Base-by-base conservation (phyloP, 2,329 filamentous ascomycete genomes). In the Amauroascus verrucosus region DNA sequence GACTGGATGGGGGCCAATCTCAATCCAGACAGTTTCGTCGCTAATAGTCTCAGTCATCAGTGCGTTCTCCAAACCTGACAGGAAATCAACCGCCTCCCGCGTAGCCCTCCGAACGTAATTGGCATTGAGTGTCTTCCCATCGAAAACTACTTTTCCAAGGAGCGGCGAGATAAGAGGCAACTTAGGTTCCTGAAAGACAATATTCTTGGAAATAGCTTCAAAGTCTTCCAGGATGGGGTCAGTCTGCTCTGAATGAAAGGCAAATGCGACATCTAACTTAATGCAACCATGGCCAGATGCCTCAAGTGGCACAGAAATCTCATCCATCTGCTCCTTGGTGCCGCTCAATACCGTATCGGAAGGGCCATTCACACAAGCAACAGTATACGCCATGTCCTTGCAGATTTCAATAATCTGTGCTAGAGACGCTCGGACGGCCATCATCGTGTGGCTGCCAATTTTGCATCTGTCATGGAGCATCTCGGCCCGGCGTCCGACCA, bases 321-420 rank as follows among this genome's bases (percentile, higher is more conserved):
- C 71, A 55, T 79, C 73, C 51, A 86, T 79, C 56, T 83, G 75
- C 37, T 81, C 73, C 47, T 79, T 76, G 52, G 76, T 77, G 14
- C 79, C 70, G 57, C 79, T 80, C n/a, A 93, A 73, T 1, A 93
- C 88, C 8, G 83, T 89, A 64, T 88, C 85, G 48, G 80, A 75
- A 0, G 83, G 82, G 0, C 84, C 81, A 60, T 94, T 94, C 65
- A 88, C 77, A 71, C 88, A 93, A 14, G 87, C 84, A 56, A 82
- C 69, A 64, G 3, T 66, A 16, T 47, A 70, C 61, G 73, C n/a
- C n/a, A 73, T 59, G 72, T 70, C 59, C 79, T 76, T 33, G 64
- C 1, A 66, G 69, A 61, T 72, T 73, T 59, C 72, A 77, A 74
- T 43, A 82, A 67, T 57, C 45, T 59, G 41, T 53, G 53, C 56